Evolutionary conservation across 805 yeast species (phyloP), one percentile per base, ranked within the genome.

Genomic region (Starmerella scarabaei): DNA sequence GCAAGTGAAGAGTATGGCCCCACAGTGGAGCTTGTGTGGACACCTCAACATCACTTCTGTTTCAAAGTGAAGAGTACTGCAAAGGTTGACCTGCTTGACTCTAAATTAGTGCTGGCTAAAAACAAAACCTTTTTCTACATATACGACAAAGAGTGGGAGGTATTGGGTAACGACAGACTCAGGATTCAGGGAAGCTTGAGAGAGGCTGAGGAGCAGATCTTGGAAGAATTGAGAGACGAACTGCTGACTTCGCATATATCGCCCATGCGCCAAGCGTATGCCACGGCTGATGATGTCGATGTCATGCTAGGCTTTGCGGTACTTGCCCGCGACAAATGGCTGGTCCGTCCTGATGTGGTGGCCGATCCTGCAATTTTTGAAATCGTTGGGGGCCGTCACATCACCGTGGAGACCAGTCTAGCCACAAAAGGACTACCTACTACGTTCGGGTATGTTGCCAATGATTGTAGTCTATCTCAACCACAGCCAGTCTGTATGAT

Each of bases 321-420:
- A 0, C 59, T 86, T 14, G 79, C 96, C 0, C 55, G 59, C n/a
- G 94, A 83, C 49, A 71, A 70, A 44, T 62, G 71, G 24, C 66
- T 85, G 35, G 74, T 70, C 0, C 62, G 82, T 38, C 98, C 98
- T 0, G 61, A 50, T 8, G 61, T 88, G 18, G 69, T 69, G 24
- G 59, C 69, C 2, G 62, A 71, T 2, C 62, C 66, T 0, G 23
- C 20, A 9, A 60, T 55, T 16, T 62, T 79, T 4, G 62, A 68
- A 0, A 70, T 85, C 8, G 53, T 53, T 1, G 70, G 66, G 1
- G 97, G 97, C 0, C 65, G 95, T 23, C 97, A 91, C 57, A 54
- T 82, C 12, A 85, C 84, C 14, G 97, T 88, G 2, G 96, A 88
- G 53, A 72, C 75, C 26, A 82, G 83, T 1, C 61, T 81, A 40